Percentiles rank a stretch among this genome's conserved stretches.
These are phyloP conservation scores for Fusarium sterilihyphosum DNA, from an alignment of 2,329 filamentous ascomycete species.

Conservation along the genomic window DNA sequence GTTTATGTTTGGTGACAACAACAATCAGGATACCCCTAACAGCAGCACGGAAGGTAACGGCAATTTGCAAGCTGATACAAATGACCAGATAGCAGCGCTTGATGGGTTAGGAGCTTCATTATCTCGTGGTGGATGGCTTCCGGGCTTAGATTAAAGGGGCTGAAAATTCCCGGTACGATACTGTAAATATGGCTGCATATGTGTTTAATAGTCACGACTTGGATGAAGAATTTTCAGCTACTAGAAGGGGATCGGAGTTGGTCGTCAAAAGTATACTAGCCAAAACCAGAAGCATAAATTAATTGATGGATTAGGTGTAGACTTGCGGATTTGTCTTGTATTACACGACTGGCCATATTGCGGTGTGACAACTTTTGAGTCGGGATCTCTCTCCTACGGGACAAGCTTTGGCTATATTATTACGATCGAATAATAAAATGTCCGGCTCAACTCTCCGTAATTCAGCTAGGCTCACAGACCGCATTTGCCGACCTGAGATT, in stretches of 20 bases:
- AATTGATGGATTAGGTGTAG: neutral
- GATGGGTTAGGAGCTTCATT: slow-evolving; percentile 48
- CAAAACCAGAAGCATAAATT: slow-evolving; percentile 2
- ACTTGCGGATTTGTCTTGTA: neutral
- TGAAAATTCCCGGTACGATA: neutral
- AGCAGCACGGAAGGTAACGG: slow-evolving; percentile 25
- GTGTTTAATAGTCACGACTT: neutral
- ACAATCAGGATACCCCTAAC: slow-evolving; percentile 32
- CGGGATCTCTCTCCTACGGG: neutral
- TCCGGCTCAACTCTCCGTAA: slow-evolving; percentile 20
- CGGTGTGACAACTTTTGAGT: neutral
- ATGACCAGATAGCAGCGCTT: slow-evolving; percentile 42
- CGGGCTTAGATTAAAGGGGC: slow-evolving; percentile 47
- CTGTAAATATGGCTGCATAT: neutral
- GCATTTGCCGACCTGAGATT: slow-evolving; percentile 25
- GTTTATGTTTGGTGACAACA: slow-evolving; percentile 45
- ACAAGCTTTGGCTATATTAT: neutral
- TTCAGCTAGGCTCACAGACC: slow-evolving; percentile 20
- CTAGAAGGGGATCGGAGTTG: slow-evolving; percentile 3
- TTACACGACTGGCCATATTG: neutral
- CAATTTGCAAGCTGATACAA: slow-evolving; percentile 31
- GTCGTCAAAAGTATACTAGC: neutral
- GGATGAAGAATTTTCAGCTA: neutral
- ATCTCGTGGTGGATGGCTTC: slow-evolving; percentile 48
- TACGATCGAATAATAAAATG: slow-evolving; percentile 2